Evolutionary conservation across 345 rosid species (phyloP), one percentile per base, ranked within the genome.

Genomic region (Lepidium aucheri): DNA sequence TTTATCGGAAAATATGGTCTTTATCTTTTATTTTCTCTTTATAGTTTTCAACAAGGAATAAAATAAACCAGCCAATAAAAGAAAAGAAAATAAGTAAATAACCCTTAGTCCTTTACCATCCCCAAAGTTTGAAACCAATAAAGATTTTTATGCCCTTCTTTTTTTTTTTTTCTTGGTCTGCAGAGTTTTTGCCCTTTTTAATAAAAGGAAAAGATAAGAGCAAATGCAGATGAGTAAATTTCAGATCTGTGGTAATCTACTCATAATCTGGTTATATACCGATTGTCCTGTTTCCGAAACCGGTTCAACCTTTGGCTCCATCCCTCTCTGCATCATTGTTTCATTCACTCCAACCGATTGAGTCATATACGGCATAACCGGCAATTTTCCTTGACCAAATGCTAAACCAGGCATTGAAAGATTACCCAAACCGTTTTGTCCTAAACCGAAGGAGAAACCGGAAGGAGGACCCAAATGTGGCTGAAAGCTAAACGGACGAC

Each of bases 251-350:
- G 98, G 98, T 75, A 90, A 80, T 81, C 91, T 78, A 61, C 82
- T 88, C 90, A 90, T 90, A 7, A 88, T 53, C 51, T 89, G 95
- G 79, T 86, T 90, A 73, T 86, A 90, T 17, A 86, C 59, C 45
- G 87, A 60, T 38, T 85, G 72, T 61, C 77, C 78, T 9, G 89
- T 67, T 54, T 88, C 98, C 0, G 92, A 70, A 42, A 76, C 67
- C 33, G 90, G 95, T 77, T 88, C 96, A 74, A 77, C 73, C 78
- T 90, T 93, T 0, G 86, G 82, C 49, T 85, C 97, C 63, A 67
- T 67, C 61, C 89, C 96, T 73, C 90, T 88, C 2, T 86, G 96
- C 78, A 90, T 57, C 84, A 85, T 80, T 56, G 72, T 50, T 52
- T 60, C 77, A 42, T 80, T 83, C 85, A 83, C 81, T 38, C 85